Conservation (phyloP, 1,139 yeast species). For the Pneumocystis jirovecii region DNA sequence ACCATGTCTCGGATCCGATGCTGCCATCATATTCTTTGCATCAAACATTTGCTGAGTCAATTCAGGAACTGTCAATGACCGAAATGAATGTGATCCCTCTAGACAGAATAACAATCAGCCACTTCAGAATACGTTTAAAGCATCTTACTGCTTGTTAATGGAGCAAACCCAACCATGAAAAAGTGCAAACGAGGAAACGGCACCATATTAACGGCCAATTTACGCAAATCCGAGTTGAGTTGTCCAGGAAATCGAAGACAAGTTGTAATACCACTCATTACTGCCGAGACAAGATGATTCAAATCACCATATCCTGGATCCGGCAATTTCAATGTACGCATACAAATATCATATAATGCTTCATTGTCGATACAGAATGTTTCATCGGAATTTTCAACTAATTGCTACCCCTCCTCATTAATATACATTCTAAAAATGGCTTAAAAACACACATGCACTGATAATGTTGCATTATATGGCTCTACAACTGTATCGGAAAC, state of each 20-base stretch:
- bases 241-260: constrained; percentile 35
- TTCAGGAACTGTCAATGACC: constrained; percentile 30
- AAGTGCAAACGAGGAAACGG: constrained; percentile 35
- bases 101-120: not conserved
- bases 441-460: constrained; percentile 20
- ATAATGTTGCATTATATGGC: constrained; percentile 31
- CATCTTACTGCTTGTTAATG: constrained; percentile 28
- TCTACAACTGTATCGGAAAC: constrained; percentile 34
- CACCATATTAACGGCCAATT: constrained; percentile 33
- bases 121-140: not conserved
- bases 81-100: constrained; percentile 27
- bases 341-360: constrained; percentile 32
- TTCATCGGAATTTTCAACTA: constrained; percentile 32
- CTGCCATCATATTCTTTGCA: constrained; percentile 33
- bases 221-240: constrained; percentile 33
- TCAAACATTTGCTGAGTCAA: constrained; percentile 33
- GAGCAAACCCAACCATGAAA: constrained; percentile 34
- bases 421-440: constrained; percentile 10
- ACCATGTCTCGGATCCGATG: constrained; percentile 31
- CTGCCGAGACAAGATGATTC: constrained; percentile 30
- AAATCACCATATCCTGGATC: constrained; percentile 31
- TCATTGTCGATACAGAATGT: constrained; percentile 35
- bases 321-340: constrained; percentile 27
- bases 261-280: constrained; percentile 35
- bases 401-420: constrained; percentile 24